Conservation (phyloP, 2,329 filamentous ascomycete genomes). For the Emericellopsis atlantica region DNA sequence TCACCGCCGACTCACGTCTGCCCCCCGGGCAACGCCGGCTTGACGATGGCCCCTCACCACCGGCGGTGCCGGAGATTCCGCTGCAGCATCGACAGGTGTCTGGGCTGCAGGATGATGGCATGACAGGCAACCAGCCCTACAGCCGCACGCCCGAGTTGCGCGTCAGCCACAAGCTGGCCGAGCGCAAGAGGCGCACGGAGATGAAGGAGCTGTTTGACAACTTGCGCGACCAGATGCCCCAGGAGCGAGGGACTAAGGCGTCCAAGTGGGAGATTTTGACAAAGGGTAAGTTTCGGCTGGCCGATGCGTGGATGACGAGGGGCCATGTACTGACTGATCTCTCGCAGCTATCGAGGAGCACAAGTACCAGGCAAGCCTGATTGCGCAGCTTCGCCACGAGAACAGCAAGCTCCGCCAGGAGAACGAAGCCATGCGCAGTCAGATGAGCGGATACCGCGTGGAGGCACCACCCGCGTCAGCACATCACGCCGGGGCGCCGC, state of each 20-base stretch:
- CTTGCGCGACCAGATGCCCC: conserved; percentile 63
- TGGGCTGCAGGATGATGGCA: conserved; percentile 50
- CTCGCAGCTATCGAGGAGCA: conserved; percentile 2
- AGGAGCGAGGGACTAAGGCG: conserved; percentile 71
- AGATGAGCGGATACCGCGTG: conserved; percentile 31
- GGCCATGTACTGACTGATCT: background rate
- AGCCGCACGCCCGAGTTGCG: conserved; percentile 72
- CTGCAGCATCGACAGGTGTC: conserved; percentile 63
- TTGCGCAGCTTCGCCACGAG: conserved; percentile 14
- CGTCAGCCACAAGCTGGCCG: conserved; percentile 74
- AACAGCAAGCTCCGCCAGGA: conserved; percentile 36
- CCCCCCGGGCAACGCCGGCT: conserved; percentile 61
- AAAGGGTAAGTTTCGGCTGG: conserved; percentile 48
- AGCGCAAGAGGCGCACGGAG: conserved; percentile 71
- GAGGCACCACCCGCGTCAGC: conserved; percentile 6
- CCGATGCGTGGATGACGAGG: background rate
- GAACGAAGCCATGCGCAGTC: conserved; percentile 30
- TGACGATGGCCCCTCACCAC: conserved; percentile 46
- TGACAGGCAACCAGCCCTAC: conserved; percentile 56
- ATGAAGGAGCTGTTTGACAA: conserved; percentile 85
- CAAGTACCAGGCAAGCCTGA: conserved; percentile 18
- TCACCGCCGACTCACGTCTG: conserved; percentile 59
- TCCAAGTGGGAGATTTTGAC: conserved; percentile 85
- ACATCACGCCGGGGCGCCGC: background rate
- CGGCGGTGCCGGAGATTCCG: conserved; percentile 47